Evolutionary conservation across 345 rosid genomes (phyloP), one percentile per base, ranked within the genome.

Genomic region (Gossypium thurberi): DNA sequence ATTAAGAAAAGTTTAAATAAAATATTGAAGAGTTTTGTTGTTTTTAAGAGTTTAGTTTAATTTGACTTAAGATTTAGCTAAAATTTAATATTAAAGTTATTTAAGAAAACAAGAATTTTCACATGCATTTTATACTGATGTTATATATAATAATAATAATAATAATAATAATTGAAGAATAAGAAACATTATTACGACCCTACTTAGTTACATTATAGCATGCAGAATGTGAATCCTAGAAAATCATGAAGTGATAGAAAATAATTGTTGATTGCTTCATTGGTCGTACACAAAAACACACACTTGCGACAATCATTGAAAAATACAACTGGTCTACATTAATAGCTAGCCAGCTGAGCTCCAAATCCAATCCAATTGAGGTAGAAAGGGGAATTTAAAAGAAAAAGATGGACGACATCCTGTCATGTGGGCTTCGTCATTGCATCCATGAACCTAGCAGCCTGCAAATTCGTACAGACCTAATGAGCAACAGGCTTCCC

Each of bases 401-500:
- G 20, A 50, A 1, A 55, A 26, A 68, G 23, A 68, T 52, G 8
- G 55, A 57, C 80, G 88, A 80, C 88, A 88, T 84, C 88, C 88
- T 80, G 78, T 84, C 89, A 83, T 86, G 87, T 84, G 85, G 81
- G 78, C 75, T 74, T 76, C 81, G 46, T 71, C 78, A 65, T 21
- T 43, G 20, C 60, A 10, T 76, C 77, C 76, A 37, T 72, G 10
- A 53, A 72, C 76, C 80, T 73, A 58, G 64, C 74, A 71, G 15
- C 82, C 91, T 82, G 87, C 82, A 75, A 70, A 8, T 26, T 26
- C 65, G 63, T 37, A 28, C 13, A 50, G 17, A 73, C 57, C 62
- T 12, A 61, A 70, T 76, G 21, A 77, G 73, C 50, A 23, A 70
- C 56, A 69, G 18, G 14, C 15, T 20, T 56, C 60, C 60, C 17